Conservation (phyloP, 2,329 filamentous ascomycete species). For the Hymenoscyphus linearis region DNA sequence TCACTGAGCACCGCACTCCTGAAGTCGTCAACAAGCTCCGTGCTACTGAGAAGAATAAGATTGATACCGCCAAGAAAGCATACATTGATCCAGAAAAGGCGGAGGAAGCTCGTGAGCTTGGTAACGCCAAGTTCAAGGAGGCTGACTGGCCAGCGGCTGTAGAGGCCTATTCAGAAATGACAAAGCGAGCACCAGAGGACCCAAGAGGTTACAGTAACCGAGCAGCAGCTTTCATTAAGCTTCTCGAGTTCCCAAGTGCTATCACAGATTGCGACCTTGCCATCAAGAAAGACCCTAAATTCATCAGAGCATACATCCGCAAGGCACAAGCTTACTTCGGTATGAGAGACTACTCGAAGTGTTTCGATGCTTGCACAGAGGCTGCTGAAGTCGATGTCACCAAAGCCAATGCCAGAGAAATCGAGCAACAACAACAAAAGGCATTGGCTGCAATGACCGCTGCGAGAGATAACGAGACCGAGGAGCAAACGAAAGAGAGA, state of each 20-base stretch:
- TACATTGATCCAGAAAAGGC: conserved; percentile 91
- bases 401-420: conserved; percentile 81
- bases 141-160: conserved; percentile 93
- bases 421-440: conserved; percentile 92
- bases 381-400: conserved; percentile 69
- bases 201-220: conserved; percentile 96
- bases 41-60: conserved; percentile 80
- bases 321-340: conserved; percentile 94
- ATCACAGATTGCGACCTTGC: conserved; percentile 88
- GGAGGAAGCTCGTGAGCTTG: conserved; percentile 89
- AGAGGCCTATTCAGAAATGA: conserved; percentile 92
- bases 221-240: conserved; percentile 92
- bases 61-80: conserved; percentile 65
- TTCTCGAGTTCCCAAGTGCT: conserved; percentile 90
- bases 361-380: conserved; percentile 80
- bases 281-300: conserved; percentile 84
- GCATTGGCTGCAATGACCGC: conserved; percentile 85
- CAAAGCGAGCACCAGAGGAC: conserved; percentile 89
- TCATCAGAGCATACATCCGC: conserved; percentile 93
- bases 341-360: conserved; percentile 98
- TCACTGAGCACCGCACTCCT: conserved; percentile 94
- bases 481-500: conserved; percentile 90
- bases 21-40: conserved; percentile 92
- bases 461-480: conserved; percentile 87
- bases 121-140: conserved; percentile 96